Evolutionary conservation across 306 rosid genomes (phyloP), one percentile per base, ranked within the genome.

Genomic region (Casuarina glauca): DNA sequence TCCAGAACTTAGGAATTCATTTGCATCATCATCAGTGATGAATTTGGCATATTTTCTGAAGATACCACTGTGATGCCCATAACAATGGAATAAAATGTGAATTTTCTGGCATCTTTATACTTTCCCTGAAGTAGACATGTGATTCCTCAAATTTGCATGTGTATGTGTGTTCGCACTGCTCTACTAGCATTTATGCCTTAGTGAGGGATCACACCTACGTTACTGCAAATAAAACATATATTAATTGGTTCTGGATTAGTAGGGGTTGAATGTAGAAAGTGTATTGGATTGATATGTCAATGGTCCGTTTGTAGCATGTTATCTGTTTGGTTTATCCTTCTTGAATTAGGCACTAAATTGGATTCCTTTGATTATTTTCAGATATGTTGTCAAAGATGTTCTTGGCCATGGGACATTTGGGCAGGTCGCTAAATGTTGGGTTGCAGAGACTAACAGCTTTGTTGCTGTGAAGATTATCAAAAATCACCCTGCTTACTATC

Each of bases 361-460:
- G 73, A 63, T 13, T 53, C 36, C 48, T 13, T 32, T 69, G 42
- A n/a, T 75, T 43, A 79, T 89, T 71, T 82, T 82, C 86, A 94
- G 98, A 83, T 95, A 93, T 84, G 48, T 84, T 76, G 99, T 96
- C 87, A 96, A 96, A 90, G 99, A 96, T 84, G 91, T 96, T 79
- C 98, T 96, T 81, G 99, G 99, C 52, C 99, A 96, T 74, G 99
- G 99, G 69, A 96, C 99, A 43, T 96, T 96, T 85, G 99, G 99
- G 71, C 99, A 96, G 91, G 99, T 96, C 78, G 98, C 98, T 76
- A 96, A 96, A 84, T 93, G 98, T 88, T 90, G 93, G 98, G 86
- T 84, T 87, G 83, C 98, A 44, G 97, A 93, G 68, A 87, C 87
- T 54, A 87, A 81, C 72, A 82, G 88, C 75, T 91, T 90, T 83